Evolutionary conservation across 345 rosid genomes (phyloP), one percentile per base, ranked within the genome.

Genomic region (Euphorbia peplus): DNA sequence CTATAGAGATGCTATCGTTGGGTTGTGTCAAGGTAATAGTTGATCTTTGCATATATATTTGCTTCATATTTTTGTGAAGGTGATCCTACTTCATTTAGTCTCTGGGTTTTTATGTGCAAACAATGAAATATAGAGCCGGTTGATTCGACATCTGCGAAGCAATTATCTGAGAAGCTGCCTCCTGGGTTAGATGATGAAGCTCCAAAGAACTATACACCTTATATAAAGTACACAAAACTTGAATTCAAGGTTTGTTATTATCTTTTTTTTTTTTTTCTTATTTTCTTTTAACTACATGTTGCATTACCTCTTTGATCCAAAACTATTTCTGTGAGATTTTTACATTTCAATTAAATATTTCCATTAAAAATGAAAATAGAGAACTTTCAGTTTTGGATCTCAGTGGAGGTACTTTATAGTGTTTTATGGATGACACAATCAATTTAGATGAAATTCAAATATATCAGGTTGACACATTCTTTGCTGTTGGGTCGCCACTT

Each of bases 401-500:
- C 67, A 51, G 6, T 26, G 8, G 25, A 26, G 10, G 30, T 63
- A 22, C 6, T 26, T 53, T 35, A 26, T 2, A 16, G 51, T 48
- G 47, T 53, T 15, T 29, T 15, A 55, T 22, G 42, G 19, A 64
- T 26, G 53, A 51, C 68, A 46, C 28, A 32, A 54, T 47, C 68
- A 41, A 71, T 71, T 59, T 74, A 41, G 44, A 18, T 29, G 60
- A 39, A 68, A 60, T 54, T 73, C 58, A 72, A 59, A 24, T 60
- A 39, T 50, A 39, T 79, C 79, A 95, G 99, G 95, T 95, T 69
- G 98, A 95, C 78, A 95, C 99, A 39, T 95, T 91, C 80, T 95
- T 88, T 76, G 99, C 99, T 12, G 99, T 95, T 79, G 99, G 99
- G 73, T 91, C 99, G 19, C 99, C 99, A 71, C 88, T 95, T 66